Evolutionary conservation across 2,329 filamentous ascomycete species (phyloP).

Genomic region (Aspergillus tamarii): DNA sequence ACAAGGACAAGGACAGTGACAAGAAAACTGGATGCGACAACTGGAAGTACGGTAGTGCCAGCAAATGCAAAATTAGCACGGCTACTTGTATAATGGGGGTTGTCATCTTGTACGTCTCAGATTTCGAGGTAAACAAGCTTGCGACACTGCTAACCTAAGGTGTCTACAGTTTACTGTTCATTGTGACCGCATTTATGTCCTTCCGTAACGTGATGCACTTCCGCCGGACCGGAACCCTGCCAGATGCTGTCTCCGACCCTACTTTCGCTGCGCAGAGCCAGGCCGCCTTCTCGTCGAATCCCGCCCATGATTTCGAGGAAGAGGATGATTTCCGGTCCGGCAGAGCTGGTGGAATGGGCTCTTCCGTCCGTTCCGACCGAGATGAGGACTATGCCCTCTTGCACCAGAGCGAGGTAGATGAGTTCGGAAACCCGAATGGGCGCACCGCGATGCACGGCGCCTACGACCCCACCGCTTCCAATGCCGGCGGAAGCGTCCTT

Average conservation of each 20-base stretch:
- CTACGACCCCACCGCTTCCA: constrained; percentile 44
- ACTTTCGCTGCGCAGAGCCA: constrained; percentile 55
- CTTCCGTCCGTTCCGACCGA: constrained; percentile 43
- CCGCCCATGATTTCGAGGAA: constrained; percentile 49
- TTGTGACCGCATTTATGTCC: constrained; percentile 56
- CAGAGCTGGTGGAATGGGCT: constrained; percentile 41
- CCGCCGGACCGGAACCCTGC: constrained; percentile 59
- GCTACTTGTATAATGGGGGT: constrained; percentile 60
- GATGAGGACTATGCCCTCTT: constrained; percentile 58
- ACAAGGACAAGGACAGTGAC: constrained; percentile 39
- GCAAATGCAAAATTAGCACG: constrained; percentile 61
- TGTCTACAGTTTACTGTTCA: constrained; percentile 55
- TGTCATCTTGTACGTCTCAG: constrained; percentile 57
- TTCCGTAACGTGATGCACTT: constrained; percentile 60
- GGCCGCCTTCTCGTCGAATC: constrained; percentile 52
- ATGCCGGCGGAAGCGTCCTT: constrained; percentile 32
- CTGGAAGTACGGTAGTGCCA: constrained; percentile 58
- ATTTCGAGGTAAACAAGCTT: neutral
- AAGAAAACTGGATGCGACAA: constrained; percentile 54
- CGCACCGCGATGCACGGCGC: constrained; percentile 41
- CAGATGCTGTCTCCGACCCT: constrained; percentile 46
- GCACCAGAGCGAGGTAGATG: constrained; percentile 51
- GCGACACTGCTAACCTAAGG: constrained; percentile 4
- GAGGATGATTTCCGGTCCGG: constrained; percentile 49
- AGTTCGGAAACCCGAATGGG: constrained; percentile 40